Conservation (phyloP, 176 grass and related monocot genomes). For the Musa schizocarpa region DNA sequence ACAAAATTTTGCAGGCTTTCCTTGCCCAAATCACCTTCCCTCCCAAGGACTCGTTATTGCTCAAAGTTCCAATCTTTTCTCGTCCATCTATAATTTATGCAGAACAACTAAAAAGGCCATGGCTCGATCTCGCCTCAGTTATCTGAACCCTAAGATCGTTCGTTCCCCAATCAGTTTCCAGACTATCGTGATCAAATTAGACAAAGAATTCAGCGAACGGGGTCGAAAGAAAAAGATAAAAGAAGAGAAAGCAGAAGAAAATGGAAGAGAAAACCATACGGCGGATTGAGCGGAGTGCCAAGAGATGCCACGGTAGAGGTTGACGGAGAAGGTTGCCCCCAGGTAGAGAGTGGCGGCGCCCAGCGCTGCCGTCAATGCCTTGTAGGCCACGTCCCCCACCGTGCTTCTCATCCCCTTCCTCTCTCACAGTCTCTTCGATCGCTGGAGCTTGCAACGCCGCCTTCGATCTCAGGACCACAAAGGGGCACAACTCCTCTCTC, state of each 20-base stretch:
- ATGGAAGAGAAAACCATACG: neutral
- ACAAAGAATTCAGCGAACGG: neutral
- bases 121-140: neutral
- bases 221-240: neutral
- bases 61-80: neutral
- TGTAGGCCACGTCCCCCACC: constrained; percentile 55
- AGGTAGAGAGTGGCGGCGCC: constrained; percentile 75
- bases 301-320: constrained; percentile 78
- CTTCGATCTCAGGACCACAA: neutral
- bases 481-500: no score
- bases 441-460: neutral
- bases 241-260: neutral
- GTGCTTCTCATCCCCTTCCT: constrained; percentile 17
- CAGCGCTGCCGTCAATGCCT: constrained; percentile 61
- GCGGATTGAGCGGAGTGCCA: constrained; percentile 86
- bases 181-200: neutral
- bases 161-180: neutral
- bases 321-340: constrained; percentile 71
- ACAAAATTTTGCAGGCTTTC: neutral
- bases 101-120: neutral
- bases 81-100: neutral
- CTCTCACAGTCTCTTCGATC: neutral
- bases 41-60: neutral
- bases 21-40: neutral
- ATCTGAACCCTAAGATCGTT: neutral